Evolutionary conservation across 345 rosid genomes (phyloP).

Genomic region (Firmiana major): DNA sequence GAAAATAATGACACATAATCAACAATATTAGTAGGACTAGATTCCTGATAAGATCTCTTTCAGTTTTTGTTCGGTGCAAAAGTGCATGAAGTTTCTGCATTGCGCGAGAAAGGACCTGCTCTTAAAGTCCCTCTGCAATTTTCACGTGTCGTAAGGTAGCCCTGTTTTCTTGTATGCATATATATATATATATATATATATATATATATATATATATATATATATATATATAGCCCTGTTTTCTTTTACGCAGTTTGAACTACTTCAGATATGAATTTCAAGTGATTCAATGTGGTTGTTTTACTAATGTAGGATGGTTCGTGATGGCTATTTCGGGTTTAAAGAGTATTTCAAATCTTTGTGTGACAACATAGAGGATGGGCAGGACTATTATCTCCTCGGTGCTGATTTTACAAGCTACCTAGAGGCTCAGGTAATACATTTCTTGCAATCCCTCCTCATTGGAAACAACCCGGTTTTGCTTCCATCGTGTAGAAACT

Average conservation of each 20-base stretch:
- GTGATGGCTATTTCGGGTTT: slow-evolving; percentile 40
- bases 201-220: too few species aligned
- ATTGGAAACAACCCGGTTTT: too few species aligned
- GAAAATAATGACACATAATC: background rate
- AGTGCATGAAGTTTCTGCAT: slow-evolving; percentile 30
- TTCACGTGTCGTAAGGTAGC: slow-evolving; percentile 45
- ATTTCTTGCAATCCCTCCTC: background rate
- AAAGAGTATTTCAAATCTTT: slow-evolving; percentile 36
- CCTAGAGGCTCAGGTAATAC: slow-evolving; percentile 12
- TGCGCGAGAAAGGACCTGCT: slow-evolving; percentile 32
- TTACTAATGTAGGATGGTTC: slow-evolving; percentile 29
- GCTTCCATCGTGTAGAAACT: background rate
- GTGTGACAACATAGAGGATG: slow-evolving; percentile 37
- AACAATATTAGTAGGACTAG: background rate
- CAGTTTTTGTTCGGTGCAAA: slow-evolving; percentile 48
- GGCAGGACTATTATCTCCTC: slow-evolving; percentile 35
- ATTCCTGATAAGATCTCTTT: slow-evolving; percentile 10
- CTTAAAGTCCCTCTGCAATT: slow-evolving; percentile 44
- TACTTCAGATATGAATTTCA: background rate
- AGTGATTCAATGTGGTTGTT: background rate
- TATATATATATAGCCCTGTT: background rate
- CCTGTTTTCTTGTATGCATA: too few species aligned
- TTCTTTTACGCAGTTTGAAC: background rate
- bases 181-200: too few species aligned
- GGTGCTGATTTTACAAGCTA: slow-evolving; percentile 32